phyloP scores from a whole-genome alignment of 495 filamentous ascomycete genomes.

The Penicillium daleae region DNA sequence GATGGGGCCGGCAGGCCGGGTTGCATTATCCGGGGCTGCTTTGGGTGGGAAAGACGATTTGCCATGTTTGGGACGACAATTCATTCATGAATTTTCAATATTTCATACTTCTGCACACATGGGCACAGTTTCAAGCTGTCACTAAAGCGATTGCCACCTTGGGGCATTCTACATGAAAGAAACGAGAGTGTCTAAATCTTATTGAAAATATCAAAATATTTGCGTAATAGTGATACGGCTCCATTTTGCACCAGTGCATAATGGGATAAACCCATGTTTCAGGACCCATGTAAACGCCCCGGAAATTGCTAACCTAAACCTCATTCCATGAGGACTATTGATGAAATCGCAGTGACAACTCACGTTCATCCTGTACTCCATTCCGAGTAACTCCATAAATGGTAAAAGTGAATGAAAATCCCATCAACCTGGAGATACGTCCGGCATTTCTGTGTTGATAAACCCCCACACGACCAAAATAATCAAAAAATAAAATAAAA shows the following conservation, averaged over 20 bases:
- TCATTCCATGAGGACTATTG: background rate
- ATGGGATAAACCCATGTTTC: constrained; percentile 2
- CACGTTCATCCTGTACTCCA: constrained; percentile 16
- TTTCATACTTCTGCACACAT: background rate
- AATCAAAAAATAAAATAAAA: too few relatives aligned
- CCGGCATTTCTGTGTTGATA: background rate
- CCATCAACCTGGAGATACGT: background rate
- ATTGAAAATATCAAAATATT: background rate
- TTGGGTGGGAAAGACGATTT: constrained; percentile 57
- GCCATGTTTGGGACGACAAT: constrained; percentile 54
- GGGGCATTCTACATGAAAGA: background rate
- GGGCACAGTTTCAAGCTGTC: background rate
- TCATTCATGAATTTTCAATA: constrained; percentile 16
- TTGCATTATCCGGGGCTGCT: constrained; percentile 39
- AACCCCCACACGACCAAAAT: background rate
- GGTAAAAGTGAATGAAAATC: background rate
- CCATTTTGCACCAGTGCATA: constrained; percentile 2
- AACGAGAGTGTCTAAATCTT: background rate
- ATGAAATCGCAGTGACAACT: constrained; percentile 5
- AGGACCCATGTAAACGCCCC: constrained; percentile 1
- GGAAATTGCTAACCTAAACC: background rate
- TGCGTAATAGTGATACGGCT: constrained; percentile 13
- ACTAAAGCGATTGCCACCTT: background rate
- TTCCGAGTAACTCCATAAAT: constrained; percentile 12
- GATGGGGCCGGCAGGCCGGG: constrained; percentile 21